Base-by-base conservation (phyloP, 139 green algal genomes). In the Picochlorum sp. region DNA sequence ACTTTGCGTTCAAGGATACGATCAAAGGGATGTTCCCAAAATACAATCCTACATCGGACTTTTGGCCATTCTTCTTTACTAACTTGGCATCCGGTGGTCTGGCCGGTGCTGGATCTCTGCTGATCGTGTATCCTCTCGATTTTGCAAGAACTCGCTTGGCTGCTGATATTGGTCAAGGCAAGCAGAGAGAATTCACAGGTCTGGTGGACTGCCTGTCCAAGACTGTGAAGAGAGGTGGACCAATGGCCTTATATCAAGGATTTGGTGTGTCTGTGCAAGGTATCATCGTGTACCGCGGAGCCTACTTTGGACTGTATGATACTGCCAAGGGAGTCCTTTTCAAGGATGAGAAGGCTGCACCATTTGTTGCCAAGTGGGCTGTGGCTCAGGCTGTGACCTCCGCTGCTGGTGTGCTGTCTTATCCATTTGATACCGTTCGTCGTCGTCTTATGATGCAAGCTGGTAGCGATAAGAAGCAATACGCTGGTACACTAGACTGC, bases 1-100 rank as follows among this genome's bases (percentile, higher is more conserved):
- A 99, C 89, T 98, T 99, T 73, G 93, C 93, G 26, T 98, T 99
- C 85, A 99, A 98, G 88, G 90, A 98, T 79, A 96, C 93, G 57
- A 96, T 96, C 85, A 99, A 99, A 87, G 79, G 65, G 60, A 63
- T 97, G 62, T 97, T 99, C 74, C 85, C 84, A 61, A 83, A 76
- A 57, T 96, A 95, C 77, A 93, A 86, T 73, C 79, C 87, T 60
- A 83, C 83, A 59, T 85, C 87, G 39, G 87, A 90, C 72, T 95
- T 95, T 84, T 94, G 82, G 85, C 81, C 70, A 66, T 98, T 95
- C 83, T 98, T 98, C 66, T 81, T 76, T 40, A 77, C 81, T 57
- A 98, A 99, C 82, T 79, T 99, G 79, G 93, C 92, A 18, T 97
- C 89, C 3, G 87, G 87, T 18, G 91, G 88, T 74, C 66, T 81